Evolutionary conservation across 306 rosid species (phyloP).

Genomic region (Lotus japonicus): DNA sequence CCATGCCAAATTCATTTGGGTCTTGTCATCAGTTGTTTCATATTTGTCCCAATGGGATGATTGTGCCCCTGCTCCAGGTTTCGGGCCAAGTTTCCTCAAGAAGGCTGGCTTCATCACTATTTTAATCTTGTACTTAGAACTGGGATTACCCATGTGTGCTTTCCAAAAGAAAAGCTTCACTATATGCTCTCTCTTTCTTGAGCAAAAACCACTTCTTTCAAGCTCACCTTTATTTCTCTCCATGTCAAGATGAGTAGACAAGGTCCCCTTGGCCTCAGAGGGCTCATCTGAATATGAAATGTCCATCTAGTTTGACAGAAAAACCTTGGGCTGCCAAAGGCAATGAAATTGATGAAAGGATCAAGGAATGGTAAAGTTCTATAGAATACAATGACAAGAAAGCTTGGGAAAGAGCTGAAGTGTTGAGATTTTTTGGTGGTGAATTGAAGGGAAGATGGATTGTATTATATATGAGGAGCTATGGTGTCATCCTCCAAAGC

Average conservation of each 20-base stretch:
- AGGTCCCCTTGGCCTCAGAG: background rate
- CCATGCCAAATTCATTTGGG: conserved; percentile 13
- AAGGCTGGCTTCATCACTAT: conserved; percentile 23
- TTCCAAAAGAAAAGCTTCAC: conserved; percentile 19
- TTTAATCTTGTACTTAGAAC: conserved; percentile 4
- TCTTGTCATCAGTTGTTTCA: conserved; percentile 4
- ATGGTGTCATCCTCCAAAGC: no score
- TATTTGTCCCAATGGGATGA: background rate
- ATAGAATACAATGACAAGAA: no score
- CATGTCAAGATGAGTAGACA: background rate
- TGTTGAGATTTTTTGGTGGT: no score
- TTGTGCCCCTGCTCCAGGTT: background rate
- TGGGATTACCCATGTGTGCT: background rate
- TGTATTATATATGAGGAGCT: no score
- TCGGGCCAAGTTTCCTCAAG: conserved; percentile 27
- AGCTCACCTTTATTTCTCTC: background rate
- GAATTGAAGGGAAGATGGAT: no score
- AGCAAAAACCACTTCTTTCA: conserved; percentile 4
- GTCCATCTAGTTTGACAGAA: conserved; percentile 20
- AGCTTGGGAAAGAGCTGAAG: no score
- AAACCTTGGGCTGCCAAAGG: no score
- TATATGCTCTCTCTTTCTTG: conserved; percentile 25
- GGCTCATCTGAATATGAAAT: conserved; percentile 14
- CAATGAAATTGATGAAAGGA: no score
- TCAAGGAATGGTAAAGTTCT: no score